phyloP scores from a whole-genome alignment of 495 filamentous ascomycete genomes.

The Acidiella bohemica region DNA sequence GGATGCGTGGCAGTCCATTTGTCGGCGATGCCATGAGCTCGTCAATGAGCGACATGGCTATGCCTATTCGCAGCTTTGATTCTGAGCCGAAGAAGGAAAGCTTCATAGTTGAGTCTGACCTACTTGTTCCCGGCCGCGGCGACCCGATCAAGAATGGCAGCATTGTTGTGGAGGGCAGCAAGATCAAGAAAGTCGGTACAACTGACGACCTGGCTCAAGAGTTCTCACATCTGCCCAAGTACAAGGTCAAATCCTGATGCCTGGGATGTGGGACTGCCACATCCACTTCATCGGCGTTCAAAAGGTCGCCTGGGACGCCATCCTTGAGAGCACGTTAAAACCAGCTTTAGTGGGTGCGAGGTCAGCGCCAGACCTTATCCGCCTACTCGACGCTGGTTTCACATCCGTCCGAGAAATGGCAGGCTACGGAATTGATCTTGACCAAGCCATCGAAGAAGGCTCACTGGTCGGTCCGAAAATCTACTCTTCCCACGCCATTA shows the following conservation, averaged over 20 bases:
- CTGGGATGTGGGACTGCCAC: constrained; percentile 21
- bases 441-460: constrained; percentile 8
- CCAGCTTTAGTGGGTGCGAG: constrained; percentile 13
- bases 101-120: constrained; percentile 6
- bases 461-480: constrained; percentile 15
- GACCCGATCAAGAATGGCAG: constrained; percentile 11
- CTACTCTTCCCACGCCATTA: constrained; percentile 8
- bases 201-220: not conserved
- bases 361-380: constrained; percentile 6
- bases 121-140: constrained; percentile 17
- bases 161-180: constrained; percentile 11
- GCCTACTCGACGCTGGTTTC: constrained; percentile 6
- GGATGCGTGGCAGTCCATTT: constrained; percentile 1
- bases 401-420: constrained; percentile 3
- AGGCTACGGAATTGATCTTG: constrained; percentile 11
- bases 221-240: constrained; percentile 8
- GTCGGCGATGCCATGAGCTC: constrained; percentile 1
- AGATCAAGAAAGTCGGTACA: constrained; percentile 14
- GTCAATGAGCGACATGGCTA: too few relatives aligned
- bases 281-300: constrained; percentile 15
- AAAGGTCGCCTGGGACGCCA: not conserved
- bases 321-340: constrained; percentile 4
- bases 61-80: too few relatives aligned
- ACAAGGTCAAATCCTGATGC: constrained; percentile 17
- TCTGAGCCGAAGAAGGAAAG: constrained; percentile 4